A percentile compares a stretch with the other conserved stretches of the same genome.
Conservation (phyloP, 1,284 basidiomycete genomes). For the Ustilago shanxiensis region DNA sequence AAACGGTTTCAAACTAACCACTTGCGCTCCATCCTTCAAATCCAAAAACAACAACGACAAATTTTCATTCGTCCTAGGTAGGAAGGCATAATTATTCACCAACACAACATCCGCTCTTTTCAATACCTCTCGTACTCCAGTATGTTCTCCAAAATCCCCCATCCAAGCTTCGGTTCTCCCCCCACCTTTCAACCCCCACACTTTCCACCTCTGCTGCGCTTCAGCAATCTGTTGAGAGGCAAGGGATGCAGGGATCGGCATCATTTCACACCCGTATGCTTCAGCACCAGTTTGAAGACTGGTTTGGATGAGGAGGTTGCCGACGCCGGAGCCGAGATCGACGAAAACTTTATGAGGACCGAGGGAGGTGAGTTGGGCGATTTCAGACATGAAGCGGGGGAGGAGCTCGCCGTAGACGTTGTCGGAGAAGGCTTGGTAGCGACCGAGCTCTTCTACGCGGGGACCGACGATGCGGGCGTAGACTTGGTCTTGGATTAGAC, state of each 20-base stretch:
- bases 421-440: conserved; percentile 71
- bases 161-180: conserved; percentile 71
- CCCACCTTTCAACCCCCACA: conserved; percentile 73
- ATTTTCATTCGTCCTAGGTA: conserved; percentile 73
- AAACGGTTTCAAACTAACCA: conserved; percentile 75
- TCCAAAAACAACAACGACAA: conserved; percentile 75
- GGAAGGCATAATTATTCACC: conserved; percentile 74
- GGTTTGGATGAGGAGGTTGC: conserved; percentile 74
- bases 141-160: conserved; percentile 73
- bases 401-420: conserved; percentile 72
- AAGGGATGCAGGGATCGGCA: conserved; percentile 72
- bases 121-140: conserved; percentile 68
- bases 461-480: conserved; percentile 75
- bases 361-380: conserved; percentile 68
- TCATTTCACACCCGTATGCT: conserved; percentile 74
- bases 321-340: conserved; percentile 75
- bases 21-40: conserved; percentile 73
- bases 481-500: conserved; percentile 73
- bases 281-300: conserved; percentile 73
- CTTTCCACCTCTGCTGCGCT: conserved; percentile 72
- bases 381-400: conserved; percentile 71
- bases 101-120: conserved; percentile 74
- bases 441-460: conserved; percentile 72
- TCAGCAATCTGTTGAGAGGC: conserved; percentile 73
- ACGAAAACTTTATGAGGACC: conserved; percentile 71